phyloP scores from a whole-genome alignment of 768 basidiomycete species.

The Cantharellus cinnabarinus region DNA sequence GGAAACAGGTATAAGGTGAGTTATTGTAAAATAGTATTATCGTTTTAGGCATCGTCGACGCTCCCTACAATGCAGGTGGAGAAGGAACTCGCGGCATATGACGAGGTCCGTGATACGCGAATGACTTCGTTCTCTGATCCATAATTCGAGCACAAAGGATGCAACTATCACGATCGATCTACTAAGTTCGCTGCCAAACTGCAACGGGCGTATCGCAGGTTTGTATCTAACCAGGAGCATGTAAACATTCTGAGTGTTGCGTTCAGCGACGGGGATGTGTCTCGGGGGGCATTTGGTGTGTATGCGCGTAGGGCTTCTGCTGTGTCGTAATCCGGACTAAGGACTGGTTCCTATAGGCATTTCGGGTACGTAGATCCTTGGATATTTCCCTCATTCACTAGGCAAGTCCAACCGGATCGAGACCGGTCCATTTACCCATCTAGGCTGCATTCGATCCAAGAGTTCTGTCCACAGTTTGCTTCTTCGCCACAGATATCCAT shows the following conservation, averaged over 20 bases:
- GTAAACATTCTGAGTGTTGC: neutral
- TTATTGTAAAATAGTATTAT: neutral
- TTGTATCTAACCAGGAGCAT: neutral
- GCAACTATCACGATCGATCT: slow-evolving; percentile 59
- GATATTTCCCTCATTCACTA: neutral
- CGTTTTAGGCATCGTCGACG: neutral
- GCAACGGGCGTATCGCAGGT: slow-evolving; percentile 84
- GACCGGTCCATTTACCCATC: neutral
- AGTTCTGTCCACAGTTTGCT: slow-evolving; percentile 70
- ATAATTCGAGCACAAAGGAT: slow-evolving; percentile 30
- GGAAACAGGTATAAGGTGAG: slow-evolving; percentile 80
- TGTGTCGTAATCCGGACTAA: neutral
- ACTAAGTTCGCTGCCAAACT: slow-evolving; percentile 49
- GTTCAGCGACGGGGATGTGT: slow-evolving; percentile 71
- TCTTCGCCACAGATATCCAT: slow-evolving; percentile 91
- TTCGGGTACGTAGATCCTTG: slow-evolving; percentile 21
- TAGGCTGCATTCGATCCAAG: slow-evolving; percentile 73
- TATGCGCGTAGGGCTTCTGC: slow-evolving; percentile 3
- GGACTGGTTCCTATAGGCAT: slow-evolving; percentile 19
- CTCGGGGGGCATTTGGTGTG: slow-evolving; percentile 67
- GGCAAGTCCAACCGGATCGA: neutral
- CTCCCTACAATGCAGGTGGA: slow-evolving; percentile 38
- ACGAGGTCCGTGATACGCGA: slow-evolving; percentile 36
- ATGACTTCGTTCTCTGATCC: neutral
- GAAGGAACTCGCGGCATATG: slow-evolving; percentile 71